phyloP scores from a whole-genome alignment of 1,139 yeast species.

The Pichia kudriavzevii region DNA sequence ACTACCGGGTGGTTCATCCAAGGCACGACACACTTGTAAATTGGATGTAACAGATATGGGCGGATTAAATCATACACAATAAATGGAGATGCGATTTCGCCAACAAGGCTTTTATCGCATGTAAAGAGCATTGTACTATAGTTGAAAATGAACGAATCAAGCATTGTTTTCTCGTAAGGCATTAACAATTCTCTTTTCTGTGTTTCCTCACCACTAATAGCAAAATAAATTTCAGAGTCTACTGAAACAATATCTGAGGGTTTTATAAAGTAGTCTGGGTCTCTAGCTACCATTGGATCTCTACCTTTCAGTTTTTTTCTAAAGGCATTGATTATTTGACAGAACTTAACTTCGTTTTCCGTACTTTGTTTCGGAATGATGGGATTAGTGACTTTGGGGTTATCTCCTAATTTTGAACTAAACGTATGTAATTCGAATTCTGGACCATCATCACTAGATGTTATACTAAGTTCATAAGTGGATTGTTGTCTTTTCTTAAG shows the following conservation, averaged over 20 bases:
- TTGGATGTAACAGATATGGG: slow-evolving; percentile 17
- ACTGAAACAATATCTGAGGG: slow-evolving; percentile 4
- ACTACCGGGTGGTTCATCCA: slow-evolving; percentile 31
- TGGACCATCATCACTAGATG: neutral
- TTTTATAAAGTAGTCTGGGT: neutral
- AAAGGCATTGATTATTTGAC: neutral
- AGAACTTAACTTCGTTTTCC: neutral
- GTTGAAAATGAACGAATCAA: slow-evolving; percentile 27
- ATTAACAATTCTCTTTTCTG: neutral
- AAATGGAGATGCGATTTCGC: slow-evolving; percentile 26
- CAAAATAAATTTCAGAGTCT: slow-evolving; percentile 2
- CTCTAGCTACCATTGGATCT: neutral
- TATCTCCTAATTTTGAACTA: no score
- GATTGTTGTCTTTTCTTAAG: slow-evolving; percentile 1
- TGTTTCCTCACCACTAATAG: neutral
- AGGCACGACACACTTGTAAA: slow-evolving; percentile 25
- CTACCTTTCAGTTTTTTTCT: neutral
- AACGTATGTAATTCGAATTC: neutral
- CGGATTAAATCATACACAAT: slow-evolving; percentile 22
- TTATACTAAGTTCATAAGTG: neutral
- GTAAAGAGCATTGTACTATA: slow-evolving; percentile 23
- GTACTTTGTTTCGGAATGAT: no score
- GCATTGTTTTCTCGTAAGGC: slow-evolving; percentile 23
- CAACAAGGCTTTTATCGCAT: slow-evolving; percentile 19
- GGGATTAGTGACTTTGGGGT: no score